Percentiles rank a stretch among this genome's conserved stretches.
Conservation (phyloP, 2,329 filamentous ascomycete genomes). For the Hymenoscyphus fructigenus region DNA sequence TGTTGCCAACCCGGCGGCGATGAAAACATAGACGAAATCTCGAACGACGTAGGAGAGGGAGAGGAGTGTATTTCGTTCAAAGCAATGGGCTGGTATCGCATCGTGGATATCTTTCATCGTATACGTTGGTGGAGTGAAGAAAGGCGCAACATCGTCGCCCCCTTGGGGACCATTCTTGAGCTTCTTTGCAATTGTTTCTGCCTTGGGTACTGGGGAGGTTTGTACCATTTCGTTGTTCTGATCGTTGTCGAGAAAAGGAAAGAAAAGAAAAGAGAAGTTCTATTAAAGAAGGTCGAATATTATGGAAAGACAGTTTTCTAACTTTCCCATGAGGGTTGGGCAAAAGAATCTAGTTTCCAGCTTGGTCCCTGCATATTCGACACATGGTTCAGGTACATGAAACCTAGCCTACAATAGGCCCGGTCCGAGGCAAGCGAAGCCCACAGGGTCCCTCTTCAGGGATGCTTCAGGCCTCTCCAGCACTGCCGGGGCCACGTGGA, state of each 20-base stretch:
- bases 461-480: no score
- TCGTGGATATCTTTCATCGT: slow-evolving; percentile 36
- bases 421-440: not conserved
- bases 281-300: not conserved
- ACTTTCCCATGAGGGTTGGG: not conserved
- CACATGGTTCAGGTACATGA: slow-evolving; percentile 1
- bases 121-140: slow-evolving; percentile 32
- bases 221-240: not conserved
- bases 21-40: slow-evolving; percentile 50
- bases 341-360: not conserved
- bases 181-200: not conserved
- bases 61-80: slow-evolving; percentile 51
- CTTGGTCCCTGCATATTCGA: not conserved
- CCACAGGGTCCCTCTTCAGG: no score
- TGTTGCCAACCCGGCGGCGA: slow-evolving; percentile 51
- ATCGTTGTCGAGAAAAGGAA: not conserved
- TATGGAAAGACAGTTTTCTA: not conserved
- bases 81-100: slow-evolving; percentile 62
- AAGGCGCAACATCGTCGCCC: not conserved
- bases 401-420: not conserved
- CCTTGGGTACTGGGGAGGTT: not conserved
- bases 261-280: not conserved
- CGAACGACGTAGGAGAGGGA: slow-evolving; percentile 57
- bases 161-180: not conserved
- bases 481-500: not conserved